Evolutionary conservation across 2,329 filamentous ascomycete genomes (phyloP).

Genomic region (Zelopaecilomyces penicillatus): DNA sequence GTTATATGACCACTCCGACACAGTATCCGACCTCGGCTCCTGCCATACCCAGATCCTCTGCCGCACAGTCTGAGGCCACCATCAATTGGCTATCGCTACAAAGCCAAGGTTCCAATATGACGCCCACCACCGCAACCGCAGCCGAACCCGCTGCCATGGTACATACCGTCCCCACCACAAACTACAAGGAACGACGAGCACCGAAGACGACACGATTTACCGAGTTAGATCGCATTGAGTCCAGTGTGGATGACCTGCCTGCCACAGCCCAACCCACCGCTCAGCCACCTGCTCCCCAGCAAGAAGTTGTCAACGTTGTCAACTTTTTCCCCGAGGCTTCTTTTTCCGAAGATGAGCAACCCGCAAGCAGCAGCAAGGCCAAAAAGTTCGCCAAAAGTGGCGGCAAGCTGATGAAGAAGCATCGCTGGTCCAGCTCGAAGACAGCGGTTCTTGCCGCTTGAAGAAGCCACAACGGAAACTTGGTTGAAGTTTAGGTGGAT

Average conservation of each 20-base stretch:
- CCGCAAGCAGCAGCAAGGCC: constrained; percentile 8
- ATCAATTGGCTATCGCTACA: constrained; percentile 7
- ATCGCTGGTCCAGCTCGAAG: constrained; percentile 16
- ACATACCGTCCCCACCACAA: not conserved
- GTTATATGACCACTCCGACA: constrained; percentile 10
- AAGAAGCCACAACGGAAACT: not conserved
- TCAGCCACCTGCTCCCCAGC: constrained; percentile 6
- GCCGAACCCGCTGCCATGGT: not conserved
- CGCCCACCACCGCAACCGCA: not conserved
- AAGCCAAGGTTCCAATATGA: constrained; percentile 2
- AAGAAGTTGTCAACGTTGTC: constrained; percentile 10
- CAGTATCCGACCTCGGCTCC: constrained; percentile 8
- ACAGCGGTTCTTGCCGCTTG: constrained; percentile 11
- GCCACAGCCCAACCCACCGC: constrained; percentile 7
- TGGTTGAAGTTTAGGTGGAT: not conserved
- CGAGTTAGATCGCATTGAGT: constrained; percentile 23
- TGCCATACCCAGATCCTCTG: constrained; percentile 7
- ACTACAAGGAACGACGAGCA: constrained; percentile 13
- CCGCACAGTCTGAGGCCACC: constrained; percentile 5
- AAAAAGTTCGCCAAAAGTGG: constrained; percentile 25
- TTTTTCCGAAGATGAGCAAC: constrained; percentile 9
- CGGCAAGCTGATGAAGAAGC: constrained; percentile 16
- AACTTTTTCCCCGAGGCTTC: constrained; percentile 16
- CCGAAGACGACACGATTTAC: constrained; percentile 19
- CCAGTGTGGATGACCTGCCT: constrained; percentile 13